phyloP scores from a whole-genome alignment of 352 stramenopile genomes.

The Phytopythium oedochilum region DNA sequence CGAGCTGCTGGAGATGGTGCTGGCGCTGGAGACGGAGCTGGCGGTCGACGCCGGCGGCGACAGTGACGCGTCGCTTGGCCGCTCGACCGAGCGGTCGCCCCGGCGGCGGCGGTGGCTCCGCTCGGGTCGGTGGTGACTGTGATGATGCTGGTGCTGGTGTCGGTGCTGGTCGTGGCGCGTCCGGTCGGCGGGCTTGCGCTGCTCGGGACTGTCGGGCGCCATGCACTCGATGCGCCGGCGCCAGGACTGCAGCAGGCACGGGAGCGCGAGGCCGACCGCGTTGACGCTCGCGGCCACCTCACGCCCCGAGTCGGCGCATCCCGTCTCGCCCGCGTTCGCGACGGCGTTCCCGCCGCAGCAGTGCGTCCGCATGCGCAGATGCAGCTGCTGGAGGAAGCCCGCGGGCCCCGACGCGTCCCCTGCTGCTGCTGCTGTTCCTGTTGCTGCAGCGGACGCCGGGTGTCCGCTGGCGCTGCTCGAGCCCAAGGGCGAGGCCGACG shows the following conservation, averaged over 20 bases:
- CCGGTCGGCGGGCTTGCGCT: not conserved
- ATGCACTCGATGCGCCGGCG: constrained; percentile 25
- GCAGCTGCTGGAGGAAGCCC: constrained; percentile 5
- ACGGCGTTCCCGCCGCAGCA: not conserved
- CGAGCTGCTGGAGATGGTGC: not conserved
- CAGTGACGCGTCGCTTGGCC: not conserved
- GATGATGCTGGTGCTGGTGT: not conserved
- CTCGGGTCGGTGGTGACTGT: not conserved
- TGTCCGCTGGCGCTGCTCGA: not conserved
- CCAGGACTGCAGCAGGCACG: constrained; percentile 25
- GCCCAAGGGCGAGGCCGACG: not conserved
- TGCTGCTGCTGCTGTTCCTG: not conserved
- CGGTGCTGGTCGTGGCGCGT: not conserved
- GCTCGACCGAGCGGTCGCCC: constrained; percentile 1
- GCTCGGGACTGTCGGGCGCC: constrained; percentile 1
- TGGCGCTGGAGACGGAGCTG: not conserved
- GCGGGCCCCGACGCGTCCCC: not conserved
- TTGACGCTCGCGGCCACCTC: not conserved
- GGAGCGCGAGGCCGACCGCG: not conserved
- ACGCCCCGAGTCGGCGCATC: not conserved
- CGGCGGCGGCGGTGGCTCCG: constrained; percentile 7
- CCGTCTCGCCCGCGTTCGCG: not conserved
- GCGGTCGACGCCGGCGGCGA: constrained; percentile 1
- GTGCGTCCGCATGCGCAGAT: constrained; percentile 3
- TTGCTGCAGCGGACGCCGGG: not conserved